Evolutionary conservation across 2,329 filamentous ascomycete genomes (phyloP).

Genomic region (Ceratocystis variospora): DNA sequence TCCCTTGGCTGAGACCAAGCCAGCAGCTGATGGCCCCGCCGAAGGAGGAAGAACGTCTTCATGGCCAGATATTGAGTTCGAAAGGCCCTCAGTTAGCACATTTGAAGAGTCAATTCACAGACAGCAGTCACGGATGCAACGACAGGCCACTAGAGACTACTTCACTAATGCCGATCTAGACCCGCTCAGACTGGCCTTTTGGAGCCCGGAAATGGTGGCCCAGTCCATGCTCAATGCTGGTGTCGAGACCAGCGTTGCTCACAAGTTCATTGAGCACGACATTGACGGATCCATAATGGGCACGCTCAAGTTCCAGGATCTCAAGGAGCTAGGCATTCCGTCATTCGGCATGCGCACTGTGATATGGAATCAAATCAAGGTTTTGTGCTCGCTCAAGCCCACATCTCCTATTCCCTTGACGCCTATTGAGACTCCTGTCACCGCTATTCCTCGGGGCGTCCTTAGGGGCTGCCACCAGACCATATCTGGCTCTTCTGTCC

Average conservation of each 20-base stretch:
- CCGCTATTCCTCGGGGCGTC: conserved; percentile 30
- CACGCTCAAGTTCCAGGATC: conserved; percentile 80
- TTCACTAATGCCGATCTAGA: conserved; percentile 46
- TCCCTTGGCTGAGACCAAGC: conserved; percentile 27
- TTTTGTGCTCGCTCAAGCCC: conserved; percentile 44
- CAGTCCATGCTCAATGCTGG: conserved; percentile 77
- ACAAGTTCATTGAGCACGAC: conserved; percentile 82
- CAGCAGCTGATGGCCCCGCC: background rate
- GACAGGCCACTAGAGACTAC: conserved; percentile 27
- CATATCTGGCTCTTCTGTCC: background rate
- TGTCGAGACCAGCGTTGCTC: conserved; percentile 61
- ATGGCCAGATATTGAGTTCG: conserved; percentile 18
- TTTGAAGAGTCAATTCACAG: background rate
- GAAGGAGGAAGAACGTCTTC: conserved; percentile 25
- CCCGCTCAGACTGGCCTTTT: conserved; percentile 44
- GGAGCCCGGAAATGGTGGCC: conserved; percentile 64
- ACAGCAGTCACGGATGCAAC: background rate
- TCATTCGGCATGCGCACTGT: conserved; percentile 71
- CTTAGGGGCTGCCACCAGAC: conserved; percentile 19
- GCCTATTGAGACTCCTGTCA: conserved; percentile 46
- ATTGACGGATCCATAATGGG: conserved; percentile 79
- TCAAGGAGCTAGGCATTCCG: conserved; percentile 65
- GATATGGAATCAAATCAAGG: conserved; percentile 67
- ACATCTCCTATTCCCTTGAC: conserved; percentile 41
- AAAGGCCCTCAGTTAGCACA: background rate